Conservation (phyloP, 305 asterid species). For the Andrographis paniculata region DNA sequence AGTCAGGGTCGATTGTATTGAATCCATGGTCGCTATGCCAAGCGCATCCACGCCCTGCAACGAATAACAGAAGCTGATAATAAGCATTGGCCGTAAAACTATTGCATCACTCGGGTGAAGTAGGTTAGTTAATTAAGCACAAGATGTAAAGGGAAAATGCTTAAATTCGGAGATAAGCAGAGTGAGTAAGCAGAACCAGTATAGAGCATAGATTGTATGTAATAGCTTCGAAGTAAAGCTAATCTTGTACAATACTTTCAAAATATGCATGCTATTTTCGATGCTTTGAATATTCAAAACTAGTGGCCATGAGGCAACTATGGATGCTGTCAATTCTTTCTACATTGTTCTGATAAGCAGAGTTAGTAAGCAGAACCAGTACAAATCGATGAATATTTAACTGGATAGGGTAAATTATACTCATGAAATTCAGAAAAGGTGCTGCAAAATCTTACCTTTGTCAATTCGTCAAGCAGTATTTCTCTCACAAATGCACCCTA, state of each 20-base stretch:
- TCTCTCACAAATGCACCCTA: constrained; percentile 88
- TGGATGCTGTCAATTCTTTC: no score
- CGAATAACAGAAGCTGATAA: constrained; percentile 15
- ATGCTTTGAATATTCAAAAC: constrained; percentile 1
- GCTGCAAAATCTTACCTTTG: constrained; percentile 50
- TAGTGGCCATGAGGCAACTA: no score
- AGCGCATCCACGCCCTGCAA: constrained; percentile 92
- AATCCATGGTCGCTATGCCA: constrained; percentile 66
- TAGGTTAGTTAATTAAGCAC: not conserved
- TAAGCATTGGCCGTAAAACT: constrained; percentile 11
- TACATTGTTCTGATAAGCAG: no score
- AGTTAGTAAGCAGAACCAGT: constrained; percentile 3
- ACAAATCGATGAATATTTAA: constrained; percentile 7
- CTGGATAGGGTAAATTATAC: constrained; percentile 2
- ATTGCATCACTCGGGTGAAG: not conserved
- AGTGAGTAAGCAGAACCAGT: no score
- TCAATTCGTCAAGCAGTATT: constrained; percentile 69
- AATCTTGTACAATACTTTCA: not conserved
- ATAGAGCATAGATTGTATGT: no score
- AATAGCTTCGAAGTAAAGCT: not conserved
- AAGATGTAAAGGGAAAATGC: constrained; percentile 2
- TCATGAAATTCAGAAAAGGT: constrained; percentile 11
- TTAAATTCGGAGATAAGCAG: not conserved
- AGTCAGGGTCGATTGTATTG: constrained; percentile 39
- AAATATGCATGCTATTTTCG: not conserved